Evolutionary conservation across 179 eudicot species (phyloP), one percentile per base, ranked within the genome.

Genomic region (Amaranthus tricolor): DNA sequence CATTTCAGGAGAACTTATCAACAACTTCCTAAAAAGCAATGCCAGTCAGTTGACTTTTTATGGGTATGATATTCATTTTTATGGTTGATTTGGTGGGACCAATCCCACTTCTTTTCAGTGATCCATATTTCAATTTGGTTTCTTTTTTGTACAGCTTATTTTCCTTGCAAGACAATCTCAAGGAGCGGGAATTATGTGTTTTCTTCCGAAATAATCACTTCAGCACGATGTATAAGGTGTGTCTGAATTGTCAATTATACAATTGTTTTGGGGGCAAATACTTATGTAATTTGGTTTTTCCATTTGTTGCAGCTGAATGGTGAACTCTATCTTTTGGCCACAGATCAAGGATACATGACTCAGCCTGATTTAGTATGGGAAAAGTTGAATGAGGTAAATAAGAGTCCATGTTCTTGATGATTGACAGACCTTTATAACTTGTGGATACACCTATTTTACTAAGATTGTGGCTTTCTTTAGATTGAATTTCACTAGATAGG

Each of bases 301-400:
- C 40, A 31, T 31, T 31, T 31, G 3, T 76, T 82, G 84, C 88
- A 94, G 98, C 84, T 85, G 82, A 91, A 89, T 63, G 91, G 90
- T 43, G 88, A 90, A 48, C 80, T 94, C 19, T 94, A 88, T 79
- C 87, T 92, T 75, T 85, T 94, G 80, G 92, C 90, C 40, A 90
- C 98, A 24, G 97, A 94, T 75, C 97, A 90, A 84, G 98, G 98
- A 60, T 94, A 89, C 85, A 76, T 90, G 70, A 92, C 88, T 85
- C 98, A 94, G 86, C 94, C 97, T 76, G 96, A 89, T 79, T 79
- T 94, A 79, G 97, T 92, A 4, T 94, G 98, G 98, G 98, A 94
- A 85, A 92, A 90, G 82, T 84, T 94, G 62, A 90, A 92, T 78
- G 97, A 92, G 98, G 98, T 94, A 77, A 31, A 31, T 50, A 10